Percentiles rank a stretch among this genome's conserved stretches.
These are phyloP conservation scores for Mycena leptocephala DNA, from an alignment of 768 basidiomycete genomes.

Conservation along the genomic window DNA sequence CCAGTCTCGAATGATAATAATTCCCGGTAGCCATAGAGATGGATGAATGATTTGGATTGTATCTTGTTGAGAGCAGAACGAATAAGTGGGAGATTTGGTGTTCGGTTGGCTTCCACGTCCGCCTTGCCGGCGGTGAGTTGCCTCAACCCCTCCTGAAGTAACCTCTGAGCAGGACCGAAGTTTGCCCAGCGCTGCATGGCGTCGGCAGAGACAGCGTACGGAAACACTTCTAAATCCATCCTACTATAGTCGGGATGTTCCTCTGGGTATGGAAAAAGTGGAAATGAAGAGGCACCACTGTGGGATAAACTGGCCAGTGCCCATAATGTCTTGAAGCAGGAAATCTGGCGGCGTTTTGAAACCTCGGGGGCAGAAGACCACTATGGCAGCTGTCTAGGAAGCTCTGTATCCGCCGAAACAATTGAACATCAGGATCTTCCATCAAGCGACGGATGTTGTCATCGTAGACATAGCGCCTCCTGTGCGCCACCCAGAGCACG, in stretches of 20 bases:
- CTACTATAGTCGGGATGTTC: not conserved
- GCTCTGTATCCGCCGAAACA: not conserved
- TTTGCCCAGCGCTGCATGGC: not conserved
- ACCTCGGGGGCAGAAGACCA: not conserved
- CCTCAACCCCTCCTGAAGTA: not conserved
- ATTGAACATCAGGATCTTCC: not conserved
- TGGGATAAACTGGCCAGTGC: not conserved
- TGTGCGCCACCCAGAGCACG: not conserved
- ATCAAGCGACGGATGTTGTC: not conserved
- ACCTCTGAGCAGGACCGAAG: not conserved
- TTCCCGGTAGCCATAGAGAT: not conserved
- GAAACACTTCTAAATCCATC: not conserved
- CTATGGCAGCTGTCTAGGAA: not conserved
- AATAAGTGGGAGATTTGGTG: not conserved
- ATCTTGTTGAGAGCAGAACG: not conserved
- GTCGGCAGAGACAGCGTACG: not conserved
- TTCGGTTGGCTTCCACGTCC: not conserved
- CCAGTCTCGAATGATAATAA: not conserved
- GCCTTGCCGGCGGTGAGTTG: not conserved
- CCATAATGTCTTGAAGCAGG: not conserved
- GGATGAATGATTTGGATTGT: not conserved
- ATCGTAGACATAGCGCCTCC: not conserved
- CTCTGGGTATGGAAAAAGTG: not conserved
- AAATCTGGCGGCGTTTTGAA: not conserved
- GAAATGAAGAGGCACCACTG: not conserved